Evolutionary conservation across 192 early-diverging fungal species (phyloP), one percentile per base, ranked within the genome.

Genomic region (Mortierella claussenii): DNA sequence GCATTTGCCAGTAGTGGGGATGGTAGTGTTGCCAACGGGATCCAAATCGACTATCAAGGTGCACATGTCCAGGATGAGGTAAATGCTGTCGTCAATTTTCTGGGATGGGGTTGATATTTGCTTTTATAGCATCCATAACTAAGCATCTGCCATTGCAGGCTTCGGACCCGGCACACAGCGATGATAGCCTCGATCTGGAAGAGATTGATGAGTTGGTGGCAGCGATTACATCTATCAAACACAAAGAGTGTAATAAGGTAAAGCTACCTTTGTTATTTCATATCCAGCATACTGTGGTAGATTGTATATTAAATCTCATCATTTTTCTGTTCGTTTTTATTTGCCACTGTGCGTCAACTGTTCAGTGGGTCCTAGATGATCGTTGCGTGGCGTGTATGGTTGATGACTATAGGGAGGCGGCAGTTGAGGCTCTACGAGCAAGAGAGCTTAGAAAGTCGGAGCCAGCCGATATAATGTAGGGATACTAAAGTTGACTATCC

Each of bases 401-500:
- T 26, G 60, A 62, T 17, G 24, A 62, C 1, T 62, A 62, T 46
- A 49, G 30, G 48, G 48, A 51, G 21, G 21, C 27, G 26, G 30
- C 49, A 15, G 51, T 62, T 15, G 23, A 52, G 34, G 60, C 60
- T 0, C n/a, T 62, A 24, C 60, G 60, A 0, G 47, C 34, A 30
- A 37, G 34, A 51, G 60, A 62, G 24, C 36, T 51, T 10, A 51
- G 24, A 62, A 62, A 62, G 26, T n/a, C 60, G 17, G 60, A 62
- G 48, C 49, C 60, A 28, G 48, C 60, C n/a, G 60, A 62, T 24
- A 36, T 62, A 32, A 62, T 62, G 48, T 51, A 62, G 27, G 58
- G 20, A 60, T 40, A 20, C 42, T 30, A 48, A 6, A 11, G 31
- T 48, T 24, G 21, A 48, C 17, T 34, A 33, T 49, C 26, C 2